Evolutionary conservation across 768 basidiomycete genomes (phyloP).

Genomic region (Mycena filopes): DNA sequence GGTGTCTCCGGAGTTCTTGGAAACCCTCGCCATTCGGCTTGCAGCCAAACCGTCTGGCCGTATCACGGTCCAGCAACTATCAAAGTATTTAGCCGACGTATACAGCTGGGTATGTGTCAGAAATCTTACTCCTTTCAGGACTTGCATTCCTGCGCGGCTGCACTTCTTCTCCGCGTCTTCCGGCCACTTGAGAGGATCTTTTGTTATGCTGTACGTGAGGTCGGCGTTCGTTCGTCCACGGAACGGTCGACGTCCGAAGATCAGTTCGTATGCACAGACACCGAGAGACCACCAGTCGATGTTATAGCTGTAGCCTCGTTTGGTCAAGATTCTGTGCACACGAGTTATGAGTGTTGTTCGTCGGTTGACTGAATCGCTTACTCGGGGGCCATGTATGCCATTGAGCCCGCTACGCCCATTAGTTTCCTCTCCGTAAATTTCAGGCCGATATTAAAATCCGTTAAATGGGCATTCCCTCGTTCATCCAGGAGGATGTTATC

Average conservation of each 20-base stretch:
- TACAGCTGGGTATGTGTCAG: constrained; percentile 12
- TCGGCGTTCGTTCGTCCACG: constrained; percentile 93
- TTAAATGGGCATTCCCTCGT: constrained; percentile 94
- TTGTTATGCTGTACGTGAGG: constrained; percentile 91
- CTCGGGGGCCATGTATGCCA: constrained; percentile 99
- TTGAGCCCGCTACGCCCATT: constrained; percentile 95
- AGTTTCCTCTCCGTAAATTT: constrained; percentile 91
- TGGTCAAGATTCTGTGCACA: constrained; percentile 73
- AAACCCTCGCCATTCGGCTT: constrained; percentile 82
- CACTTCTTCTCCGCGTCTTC: constrained; percentile 88
- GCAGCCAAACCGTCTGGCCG: constrained; percentile 83
- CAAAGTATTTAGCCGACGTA: constrained; percentile 20
- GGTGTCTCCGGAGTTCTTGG: constrained; percentile 79
- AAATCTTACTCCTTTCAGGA: constrained; percentile 75
- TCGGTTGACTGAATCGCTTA: constrained; percentile 41
- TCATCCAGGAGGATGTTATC: constrained; percentile 98
- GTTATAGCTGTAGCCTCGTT: constrained; percentile 93
- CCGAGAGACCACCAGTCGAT: constrained; percentile 99
- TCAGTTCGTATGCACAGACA: constrained; percentile 91
- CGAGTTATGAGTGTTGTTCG: constrained; percentile 21
- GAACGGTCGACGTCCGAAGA: constrained; percentile 93
- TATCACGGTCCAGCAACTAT: constrained; percentile 90
- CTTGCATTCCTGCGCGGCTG: constrained; percentile 79
- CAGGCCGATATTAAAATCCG: constrained; percentile 98
- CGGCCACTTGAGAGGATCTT: constrained; percentile 89